Percentiles rank a stretch among this genome's conserved stretches.
Evolutionary conservation across 2,329 filamentous ascomycete genomes (phyloP).

Genomic region (Xylaria digitata): DNA sequence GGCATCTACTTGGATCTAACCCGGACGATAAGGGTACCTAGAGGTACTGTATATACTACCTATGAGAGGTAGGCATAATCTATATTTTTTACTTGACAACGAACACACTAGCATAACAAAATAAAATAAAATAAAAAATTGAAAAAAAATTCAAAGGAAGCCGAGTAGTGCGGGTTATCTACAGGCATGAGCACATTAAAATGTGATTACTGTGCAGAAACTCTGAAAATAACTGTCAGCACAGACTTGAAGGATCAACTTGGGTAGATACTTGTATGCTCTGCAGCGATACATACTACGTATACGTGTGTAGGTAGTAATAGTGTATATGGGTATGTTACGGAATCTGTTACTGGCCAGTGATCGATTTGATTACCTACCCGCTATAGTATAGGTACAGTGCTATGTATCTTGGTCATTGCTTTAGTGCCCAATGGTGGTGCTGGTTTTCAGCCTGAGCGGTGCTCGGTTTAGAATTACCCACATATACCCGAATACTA

Average conservation of each 20-base stretch:
- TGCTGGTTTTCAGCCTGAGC: conserved; percentile 12
- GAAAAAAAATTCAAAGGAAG: background rate
- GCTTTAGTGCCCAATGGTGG: conserved; percentile 8
- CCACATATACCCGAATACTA: conserved; percentile 34
- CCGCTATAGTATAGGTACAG: background rate
- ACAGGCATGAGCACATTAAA: conserved; percentile 21
- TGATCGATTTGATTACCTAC: conserved; percentile 14
- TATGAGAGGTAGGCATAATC: conserved; percentile 4
- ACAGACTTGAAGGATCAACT: conserved; percentile 30
- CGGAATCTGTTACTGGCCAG: conserved; percentile 18
- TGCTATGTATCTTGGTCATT: conserved; percentile 4
- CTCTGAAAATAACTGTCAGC: conserved; percentile 29
- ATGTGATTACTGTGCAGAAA: conserved; percentile 35
- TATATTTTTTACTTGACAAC: conserved; percentile 3
- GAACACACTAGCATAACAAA: background rate
- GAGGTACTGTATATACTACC: too few species aligned
- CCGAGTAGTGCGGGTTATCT: conserved; percentile 21
- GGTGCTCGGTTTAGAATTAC: conserved; percentile 31
- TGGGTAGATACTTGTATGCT: background rate
- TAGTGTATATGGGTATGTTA: background rate
- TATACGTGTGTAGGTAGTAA: too few species aligned
- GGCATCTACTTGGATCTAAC: too few species aligned
- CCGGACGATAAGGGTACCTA: too few species aligned
- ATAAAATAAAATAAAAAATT: background rate
- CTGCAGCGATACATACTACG: background rate